Percentiles rank a stretch among this genome's conserved stretches.
These are phyloP conservation scores for Pyropia haitanensis DNA, from an alignment of 23 red algal species.

Conservation along the genomic window DNA sequence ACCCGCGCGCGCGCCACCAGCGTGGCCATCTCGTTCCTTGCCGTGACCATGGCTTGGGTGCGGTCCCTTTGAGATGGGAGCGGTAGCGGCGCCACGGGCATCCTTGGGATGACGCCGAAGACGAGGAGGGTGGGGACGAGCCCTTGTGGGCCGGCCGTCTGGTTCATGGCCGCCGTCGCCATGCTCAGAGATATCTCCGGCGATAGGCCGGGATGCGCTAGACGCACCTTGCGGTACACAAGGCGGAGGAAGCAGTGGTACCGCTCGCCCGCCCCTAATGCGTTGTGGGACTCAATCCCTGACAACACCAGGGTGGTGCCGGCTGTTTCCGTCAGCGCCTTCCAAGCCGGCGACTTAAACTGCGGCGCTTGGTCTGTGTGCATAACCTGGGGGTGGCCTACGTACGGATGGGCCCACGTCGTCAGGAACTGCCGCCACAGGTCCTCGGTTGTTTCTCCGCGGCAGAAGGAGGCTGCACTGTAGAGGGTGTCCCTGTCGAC, in stretches of 20 bases:
- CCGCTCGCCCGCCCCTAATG: conserved; percentile 1
- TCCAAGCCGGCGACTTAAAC: conserved; percentile 12
- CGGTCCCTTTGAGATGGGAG: conserved; percentile 1
- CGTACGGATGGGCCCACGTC: conserved; percentile 14
- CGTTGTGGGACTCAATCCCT: conserved; percentile 16
- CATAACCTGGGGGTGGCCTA: conserved; percentile 5
- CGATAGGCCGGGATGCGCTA: not conserved
- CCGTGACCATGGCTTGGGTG: not conserved
- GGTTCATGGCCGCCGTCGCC: conserved; percentile 17
- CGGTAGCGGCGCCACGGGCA: not conserved
- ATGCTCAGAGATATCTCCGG: not conserved
- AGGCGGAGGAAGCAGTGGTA: conserved; percentile 11
- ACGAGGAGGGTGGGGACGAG: conserved; percentile 12
- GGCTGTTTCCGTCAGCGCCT: not conserved
- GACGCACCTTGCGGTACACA: conserved; percentile 7
- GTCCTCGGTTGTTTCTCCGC: not conserved
- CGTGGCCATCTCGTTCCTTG: conserved; percentile 3
- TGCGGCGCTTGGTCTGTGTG: not conserved
- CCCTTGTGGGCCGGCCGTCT: conserved; percentile 18
- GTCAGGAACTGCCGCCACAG: conserved; percentile 8
- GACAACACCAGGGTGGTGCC: not conserved
- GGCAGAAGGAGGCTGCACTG: conserved; percentile 7
- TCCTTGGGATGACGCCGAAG: conserved; percentile 5
- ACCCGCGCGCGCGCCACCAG: not conserved
- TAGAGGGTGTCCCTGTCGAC: conserved; percentile 19